Evolutionary conservation across 768 basidiomycete species (phyloP).

Genomic region (Lactifluus piperatus): DNA sequence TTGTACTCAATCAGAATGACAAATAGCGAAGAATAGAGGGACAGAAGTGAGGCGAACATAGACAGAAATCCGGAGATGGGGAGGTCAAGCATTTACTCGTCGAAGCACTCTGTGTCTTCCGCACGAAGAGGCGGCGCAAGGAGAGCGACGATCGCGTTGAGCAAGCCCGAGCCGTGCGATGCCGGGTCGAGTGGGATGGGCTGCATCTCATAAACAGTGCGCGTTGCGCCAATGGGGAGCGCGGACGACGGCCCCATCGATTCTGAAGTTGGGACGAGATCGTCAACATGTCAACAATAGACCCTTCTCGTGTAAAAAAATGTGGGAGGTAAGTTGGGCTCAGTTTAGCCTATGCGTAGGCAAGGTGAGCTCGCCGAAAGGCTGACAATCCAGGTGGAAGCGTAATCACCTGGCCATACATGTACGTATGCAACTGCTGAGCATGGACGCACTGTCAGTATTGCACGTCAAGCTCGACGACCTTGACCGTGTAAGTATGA

Average conservation of each 20-base stretch:
- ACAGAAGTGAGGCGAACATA: conserved; percentile 49
- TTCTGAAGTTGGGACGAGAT: conserved; percentile 40
- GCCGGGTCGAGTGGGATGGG: conserved; percentile 73
- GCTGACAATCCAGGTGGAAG: conserved; percentile 53
- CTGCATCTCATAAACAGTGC: conserved; percentile 85
- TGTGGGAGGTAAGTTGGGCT: neutral
- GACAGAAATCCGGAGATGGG: conserved; percentile 77
- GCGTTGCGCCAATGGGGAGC: conserved; percentile 86
- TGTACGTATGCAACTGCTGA: conserved; percentile 81
- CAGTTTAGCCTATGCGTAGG: conserved; percentile 89
- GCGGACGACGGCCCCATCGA: conserved; percentile 94
- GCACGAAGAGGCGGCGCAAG: conserved; percentile 49
- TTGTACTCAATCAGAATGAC: conserved; percentile 2
- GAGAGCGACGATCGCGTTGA: conserved; percentile 80
- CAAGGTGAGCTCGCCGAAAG: conserved; percentile 65
- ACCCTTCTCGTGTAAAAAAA: neutral
- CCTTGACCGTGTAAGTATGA: conserved; percentile 35
- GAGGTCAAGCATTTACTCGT: conserved; percentile 80
- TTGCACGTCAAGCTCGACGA: conserved; percentile 77
- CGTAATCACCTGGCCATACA: conserved; percentile 75
- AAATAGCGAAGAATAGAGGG: neutral
- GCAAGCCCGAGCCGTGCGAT: conserved; percentile 59
- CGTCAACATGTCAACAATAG: neutral
- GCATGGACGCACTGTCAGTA: conserved; percentile 73
- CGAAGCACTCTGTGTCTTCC: conserved; percentile 75